Evolutionary conservation across 805 yeast species (phyloP), one percentile per base, ranked within the genome.

Genomic region (Yamadazyma laniorum): DNA sequence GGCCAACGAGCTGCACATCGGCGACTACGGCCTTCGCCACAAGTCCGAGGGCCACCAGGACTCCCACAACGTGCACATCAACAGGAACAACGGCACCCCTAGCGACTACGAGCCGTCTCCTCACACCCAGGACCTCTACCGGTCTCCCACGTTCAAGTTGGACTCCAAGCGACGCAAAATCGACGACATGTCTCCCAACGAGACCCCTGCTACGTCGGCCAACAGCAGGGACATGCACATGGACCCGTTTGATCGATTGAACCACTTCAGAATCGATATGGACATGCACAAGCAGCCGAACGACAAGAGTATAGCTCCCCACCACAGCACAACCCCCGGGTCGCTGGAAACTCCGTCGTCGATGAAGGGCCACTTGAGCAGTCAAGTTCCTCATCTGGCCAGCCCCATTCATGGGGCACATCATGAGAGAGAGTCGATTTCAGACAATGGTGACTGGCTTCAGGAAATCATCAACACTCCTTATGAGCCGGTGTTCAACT

Each of bases 381-480:
- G 9, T 7, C 23, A 21, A 9, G 9, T 7, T 6, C 6, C 9
- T 9, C 23, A 21, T 9, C 23, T 21, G 23, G 9, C 6, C 36
- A 13, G 31, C 30, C 4, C 17, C 36, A 5, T 21, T 25, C 11
- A n/a, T 18, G 25, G 23, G 25, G 6, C 6, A 7, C 16, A 12
- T 14, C 11, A 15, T n/a, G 40, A 39, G 13, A 17, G 35, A 16
- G 44, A 41, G 12, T 26, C 33, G 17, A 35, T 44, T 8, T 35
- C 44, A 7, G 49, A 45, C 11, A 36, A 45, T 13, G 77, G 74
- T 19, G 82, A 78, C 42, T 82, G 91, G 90, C 62, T 85, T 12
- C 72, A 78, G 22, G 88, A 82, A 45, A 82, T 85, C 48, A 76
- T 84, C 34, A 78, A 70, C 38, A 77, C 85, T 1, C 85, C 88